Evolutionary conservation across 176 grass and related monocot genomes (phyloP).

Genomic region (Secale cereale): DNA sequence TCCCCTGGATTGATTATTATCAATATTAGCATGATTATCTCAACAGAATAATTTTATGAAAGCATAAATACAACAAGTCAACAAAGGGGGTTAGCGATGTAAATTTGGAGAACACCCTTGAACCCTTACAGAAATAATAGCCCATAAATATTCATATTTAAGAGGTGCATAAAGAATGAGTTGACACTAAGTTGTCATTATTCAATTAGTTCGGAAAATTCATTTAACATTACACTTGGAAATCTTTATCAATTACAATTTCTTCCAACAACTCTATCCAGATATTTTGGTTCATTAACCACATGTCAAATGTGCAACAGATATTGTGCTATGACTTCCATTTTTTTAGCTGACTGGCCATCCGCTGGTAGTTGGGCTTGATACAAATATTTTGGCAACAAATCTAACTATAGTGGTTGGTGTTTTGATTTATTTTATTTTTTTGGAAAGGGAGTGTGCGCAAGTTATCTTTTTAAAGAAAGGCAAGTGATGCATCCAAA

Average conservation of each 20-base stretch:
- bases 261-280: background rate
- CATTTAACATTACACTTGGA: background rate
- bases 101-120: background rate
- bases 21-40: background rate
- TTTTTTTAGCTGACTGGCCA: no score
- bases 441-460: no score
- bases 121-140: background rate
- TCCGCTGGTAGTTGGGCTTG: no score
- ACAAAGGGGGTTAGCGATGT: background rate
- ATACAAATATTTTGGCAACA: no score
- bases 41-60: background rate
- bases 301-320: background rate
- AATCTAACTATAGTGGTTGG: no score
- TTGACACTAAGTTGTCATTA: no score
- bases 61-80: background rate
- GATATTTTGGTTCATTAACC: background rate
- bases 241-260: background rate
- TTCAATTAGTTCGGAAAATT: no score
- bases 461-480: no score
- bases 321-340: background rate
- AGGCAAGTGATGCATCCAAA: background rate
- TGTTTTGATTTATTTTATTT: no score
- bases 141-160: background rate
- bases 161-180: background rate
- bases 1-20: constrained; percentile 61